A percentile compares a stretch with the other conserved stretches of the same genome.
These are phyloP conservation scores for Salix viminalis DNA, from an alignment of 345 rosid genomes.

Conservation along the genomic window DNA sequence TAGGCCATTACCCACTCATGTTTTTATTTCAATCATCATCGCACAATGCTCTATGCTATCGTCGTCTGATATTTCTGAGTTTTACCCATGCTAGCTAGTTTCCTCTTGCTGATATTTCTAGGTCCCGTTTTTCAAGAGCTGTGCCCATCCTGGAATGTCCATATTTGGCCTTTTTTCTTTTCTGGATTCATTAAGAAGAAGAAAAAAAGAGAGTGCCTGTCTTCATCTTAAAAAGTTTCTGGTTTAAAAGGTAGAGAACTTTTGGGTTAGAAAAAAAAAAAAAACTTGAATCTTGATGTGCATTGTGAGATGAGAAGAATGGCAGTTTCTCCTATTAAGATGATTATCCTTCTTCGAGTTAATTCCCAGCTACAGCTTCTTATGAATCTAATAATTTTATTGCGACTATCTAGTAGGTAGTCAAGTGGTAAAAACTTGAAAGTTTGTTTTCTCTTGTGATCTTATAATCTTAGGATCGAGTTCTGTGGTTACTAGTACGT, in stretches of 20 bases:
- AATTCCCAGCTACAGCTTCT: neutral
- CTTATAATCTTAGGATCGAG: accelerated
- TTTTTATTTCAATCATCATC: slow-evolving; percentile 51
- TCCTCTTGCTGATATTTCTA: no score
- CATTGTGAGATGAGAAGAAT: neutral
- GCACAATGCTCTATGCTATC: slow-evolving; percentile 38
- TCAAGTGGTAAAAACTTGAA: no score
- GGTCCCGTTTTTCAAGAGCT: slow-evolving; percentile 10
- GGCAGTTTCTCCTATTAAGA: neutral
- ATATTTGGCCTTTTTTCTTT: slow-evolving; percentile 16
- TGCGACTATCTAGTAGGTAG: no score
- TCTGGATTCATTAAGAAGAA: neutral
- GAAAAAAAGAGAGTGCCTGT: slow-evolving; percentile 26
- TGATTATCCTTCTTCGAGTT: no score
- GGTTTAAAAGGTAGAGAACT: slow-evolving; percentile 9
- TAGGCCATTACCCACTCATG: slow-evolving; percentile 52
- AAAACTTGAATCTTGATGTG: neutral
- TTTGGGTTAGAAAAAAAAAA: neutral
- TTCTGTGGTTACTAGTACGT: no score
- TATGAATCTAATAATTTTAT: neutral
- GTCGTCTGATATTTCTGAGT: slow-evolving; percentile 31
- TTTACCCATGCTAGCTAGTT: slow-evolving; percentile 41
- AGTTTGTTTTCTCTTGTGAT: no score
- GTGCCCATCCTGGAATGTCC: slow-evolving; percentile 48
- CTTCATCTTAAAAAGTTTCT: slow-evolving; percentile 18